A percentile compares a stretch with the other conserved stretches of the same genome.
Conservation (phyloP, 768 basidiomycete genomes). For the Termitomyces sp. region DNA sequence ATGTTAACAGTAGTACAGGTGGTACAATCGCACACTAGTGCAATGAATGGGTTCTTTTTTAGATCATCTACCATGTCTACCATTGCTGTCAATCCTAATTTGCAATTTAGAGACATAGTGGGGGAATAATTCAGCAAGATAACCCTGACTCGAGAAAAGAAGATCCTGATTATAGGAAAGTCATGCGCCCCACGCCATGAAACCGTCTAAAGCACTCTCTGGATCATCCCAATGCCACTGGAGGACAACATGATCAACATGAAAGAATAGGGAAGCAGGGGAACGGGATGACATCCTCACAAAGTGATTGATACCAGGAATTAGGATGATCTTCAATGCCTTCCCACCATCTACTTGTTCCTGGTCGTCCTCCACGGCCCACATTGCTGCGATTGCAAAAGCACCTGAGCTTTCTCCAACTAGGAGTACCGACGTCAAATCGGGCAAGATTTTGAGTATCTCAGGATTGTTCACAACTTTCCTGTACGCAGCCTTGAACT, state of each 20-base stretch:
- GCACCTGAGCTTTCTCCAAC: constrained; percentile 18
- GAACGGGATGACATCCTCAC: constrained; percentile 8
- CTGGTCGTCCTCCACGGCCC: constrained; percentile 20
- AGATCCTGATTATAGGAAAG: too few species aligned
- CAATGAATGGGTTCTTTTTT: too few species aligned
- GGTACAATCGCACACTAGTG: too few species aligned
- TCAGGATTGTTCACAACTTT: constrained; percentile 19
- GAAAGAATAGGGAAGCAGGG: neutral
- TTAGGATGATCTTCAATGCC: constrained; percentile 12
- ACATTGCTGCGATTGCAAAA: constrained; percentile 17
- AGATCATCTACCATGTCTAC: too few species aligned
- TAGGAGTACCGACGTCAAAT: constrained; percentile 14
- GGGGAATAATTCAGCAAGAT: too few species aligned
- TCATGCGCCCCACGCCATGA: neutral
- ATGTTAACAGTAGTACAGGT: too few species aligned
- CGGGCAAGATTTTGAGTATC: constrained; percentile 13
- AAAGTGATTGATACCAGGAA: constrained; percentile 20
- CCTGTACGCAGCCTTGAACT: constrained; percentile 18
- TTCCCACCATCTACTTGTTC: constrained; percentile 4
- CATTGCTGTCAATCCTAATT: too few species aligned
- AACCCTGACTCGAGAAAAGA: too few species aligned
- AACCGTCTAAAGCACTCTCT: constrained; percentile 2
- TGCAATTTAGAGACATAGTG: too few species aligned
- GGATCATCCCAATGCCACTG: constrained; percentile 26
- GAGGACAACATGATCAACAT: neutral